A percentile compares a stretch with the other conserved stretches of the same genome.
Conservation (phyloP, 2,329 filamentous ascomycete species). For the Coleophoma cylindrospora region DNA sequence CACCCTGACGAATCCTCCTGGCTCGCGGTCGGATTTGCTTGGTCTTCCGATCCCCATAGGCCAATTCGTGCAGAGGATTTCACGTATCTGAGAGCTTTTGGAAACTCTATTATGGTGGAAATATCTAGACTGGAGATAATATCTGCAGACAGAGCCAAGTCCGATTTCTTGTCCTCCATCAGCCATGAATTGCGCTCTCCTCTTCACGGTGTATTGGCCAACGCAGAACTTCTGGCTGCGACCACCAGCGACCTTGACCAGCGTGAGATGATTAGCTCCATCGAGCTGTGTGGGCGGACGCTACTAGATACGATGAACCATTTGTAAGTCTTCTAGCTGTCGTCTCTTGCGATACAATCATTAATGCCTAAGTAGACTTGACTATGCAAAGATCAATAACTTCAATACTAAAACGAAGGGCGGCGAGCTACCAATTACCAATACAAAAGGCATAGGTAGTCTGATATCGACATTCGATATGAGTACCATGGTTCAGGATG, state of each 20-base stretch:
- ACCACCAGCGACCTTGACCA: slow-evolving; percentile 38
- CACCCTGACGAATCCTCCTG: slow-evolving; percentile 34
- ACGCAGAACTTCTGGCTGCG: slow-evolving; percentile 43
- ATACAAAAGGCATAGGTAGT: neutral
- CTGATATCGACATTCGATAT: slow-evolving; percentile 9
- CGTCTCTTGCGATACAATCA: neutral
- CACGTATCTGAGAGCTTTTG: slow-evolving; percentile 40
- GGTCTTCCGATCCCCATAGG: slow-evolving; percentile 34
- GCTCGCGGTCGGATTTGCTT: slow-evolving; percentile 41
- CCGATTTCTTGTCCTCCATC: slow-evolving; percentile 52
- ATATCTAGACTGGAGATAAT: slow-evolving; percentile 39
- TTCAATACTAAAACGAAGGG: neutral
- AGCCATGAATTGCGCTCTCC: slow-evolving; percentile 58
- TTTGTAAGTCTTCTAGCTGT: slow-evolving; percentile 30
- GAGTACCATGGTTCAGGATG: slow-evolving; percentile 16
- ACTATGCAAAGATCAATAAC: slow-evolving; percentile 24
- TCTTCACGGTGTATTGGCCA: slow-evolving; percentile 53
- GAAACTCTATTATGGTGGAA: slow-evolving; percentile 47
- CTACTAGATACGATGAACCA: slow-evolving; percentile 48
- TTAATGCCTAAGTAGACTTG: slow-evolving; percentile 22
- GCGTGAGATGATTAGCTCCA: slow-evolving; percentile 38
- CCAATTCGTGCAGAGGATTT: slow-evolving; percentile 37
- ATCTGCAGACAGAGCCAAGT: slow-evolving; percentile 35
- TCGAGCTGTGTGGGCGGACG: slow-evolving; percentile 43
- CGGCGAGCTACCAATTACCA: neutral